A percentile compares a stretch with the other conserved stretches of the same genome.
These are phyloP conservation scores for Aspergillus sp. DNA, from an alignment of 2,329 filamentous ascomycete genomes.

Conservation along the genomic window DNA sequence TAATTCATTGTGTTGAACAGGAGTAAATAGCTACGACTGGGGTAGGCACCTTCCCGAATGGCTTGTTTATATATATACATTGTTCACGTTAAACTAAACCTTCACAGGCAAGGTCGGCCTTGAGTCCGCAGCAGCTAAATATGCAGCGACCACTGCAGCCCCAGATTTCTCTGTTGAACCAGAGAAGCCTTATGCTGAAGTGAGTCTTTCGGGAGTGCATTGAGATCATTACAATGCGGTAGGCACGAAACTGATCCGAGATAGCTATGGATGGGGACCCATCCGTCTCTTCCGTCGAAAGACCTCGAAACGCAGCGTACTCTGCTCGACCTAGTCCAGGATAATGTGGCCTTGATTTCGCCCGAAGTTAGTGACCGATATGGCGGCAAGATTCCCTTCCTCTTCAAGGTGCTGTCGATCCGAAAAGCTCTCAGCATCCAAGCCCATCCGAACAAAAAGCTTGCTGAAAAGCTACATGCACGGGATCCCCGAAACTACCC, in stretches of 20 bases:
- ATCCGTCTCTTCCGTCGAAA: constrained; percentile 92
- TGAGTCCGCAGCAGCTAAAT: constrained; percentile 84
- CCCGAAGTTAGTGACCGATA: constrained; percentile 71
- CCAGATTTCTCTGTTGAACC: constrained; percentile 73
- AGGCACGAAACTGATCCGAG: constrained; percentile 12
- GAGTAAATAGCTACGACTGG: constrained; percentile 99
- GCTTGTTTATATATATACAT: not conserved
- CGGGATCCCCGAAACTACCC: constrained; percentile 92
- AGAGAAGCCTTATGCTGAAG: constrained; percentile 93
- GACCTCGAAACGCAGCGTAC: constrained; percentile 80
- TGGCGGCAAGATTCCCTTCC: constrained; percentile 81
- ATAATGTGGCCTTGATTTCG: constrained; percentile 82
- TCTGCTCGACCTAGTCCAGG: constrained; percentile 81
- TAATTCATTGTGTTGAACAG: constrained; percentile 44
- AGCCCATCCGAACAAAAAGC: constrained; percentile 92
- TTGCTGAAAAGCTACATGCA: constrained; percentile 83
- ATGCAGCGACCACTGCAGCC: constrained; percentile 78
- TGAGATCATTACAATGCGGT: not conserved
- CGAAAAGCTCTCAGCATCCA: constrained; percentile 96
- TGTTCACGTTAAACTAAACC: constrained; percentile 24
- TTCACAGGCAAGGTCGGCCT: constrained; percentile 75
- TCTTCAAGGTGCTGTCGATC: constrained; percentile 97
- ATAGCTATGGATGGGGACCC: constrained; percentile 98
- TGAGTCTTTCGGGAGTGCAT: constrained; percentile 31
- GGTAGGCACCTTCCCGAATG: constrained; percentile 49